Base-by-base conservation (phyloP, 2,329 filamentous ascomycete species). In the Cladorrhinum sp. region DNA sequence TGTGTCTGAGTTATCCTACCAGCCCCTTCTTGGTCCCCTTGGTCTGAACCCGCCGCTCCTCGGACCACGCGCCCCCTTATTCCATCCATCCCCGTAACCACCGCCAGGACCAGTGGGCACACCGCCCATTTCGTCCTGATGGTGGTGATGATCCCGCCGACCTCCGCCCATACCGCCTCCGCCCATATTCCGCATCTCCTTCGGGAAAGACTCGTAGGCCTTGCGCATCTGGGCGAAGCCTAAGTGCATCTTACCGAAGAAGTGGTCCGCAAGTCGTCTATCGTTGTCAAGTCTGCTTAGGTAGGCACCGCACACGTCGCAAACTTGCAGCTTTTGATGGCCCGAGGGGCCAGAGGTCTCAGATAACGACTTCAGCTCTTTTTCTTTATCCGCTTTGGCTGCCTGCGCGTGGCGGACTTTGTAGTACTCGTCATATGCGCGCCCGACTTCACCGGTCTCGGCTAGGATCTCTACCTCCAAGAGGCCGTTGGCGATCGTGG, bases 241-340 rank as follows among this genome's bases (percentile, higher is more conserved):
- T 60, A 99, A 79, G 73, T 99, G 95, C 95, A 99, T 99, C 81
- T 99, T 99, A 21, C 95, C 95, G 75, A 97, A 98, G 73, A 99
- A 99, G 75, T 99, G 95, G 73, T 99, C 95, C 20, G 95, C 95
- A 72, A 99, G 75, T 28, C 95, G 84, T 36, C 95, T 85, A 74
- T 99, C 95, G 72, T 99, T 99, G 73, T 99, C 95, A 30, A 99
- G 83, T 21, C 95, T 81, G 64, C 88, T 92, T 39, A 99, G 83
- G 74, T 98, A 99, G 5, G 95, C 95, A 64, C 95, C 95, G 75
- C 95, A 99, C 1, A 98, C 95, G 76, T 99, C 95, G 81, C 95
- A 99, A 52, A 99, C 95, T 74, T 99, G 95, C 46, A 99, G 81
- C 75, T 99, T 99, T 79, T 99, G 95, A 75, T 99, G 95, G 18